Evolutionary conservation across 352 stramenopile species (phyloP).

Genomic region (Phytophthora crassamura): DNA sequence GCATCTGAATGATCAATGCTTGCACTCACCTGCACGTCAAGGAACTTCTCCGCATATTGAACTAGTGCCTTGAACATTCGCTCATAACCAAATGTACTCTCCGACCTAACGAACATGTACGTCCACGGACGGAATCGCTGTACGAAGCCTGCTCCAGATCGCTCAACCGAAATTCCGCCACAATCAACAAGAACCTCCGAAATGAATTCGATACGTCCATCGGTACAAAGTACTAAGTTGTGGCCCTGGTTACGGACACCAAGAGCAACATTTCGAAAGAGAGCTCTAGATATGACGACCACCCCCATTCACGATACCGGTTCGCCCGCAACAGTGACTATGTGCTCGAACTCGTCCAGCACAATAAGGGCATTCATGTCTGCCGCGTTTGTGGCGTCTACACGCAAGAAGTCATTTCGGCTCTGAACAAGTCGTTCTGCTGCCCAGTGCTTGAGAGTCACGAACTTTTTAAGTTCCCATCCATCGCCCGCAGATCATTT

Average conservation of each 20-base stretch:
- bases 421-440: no score
- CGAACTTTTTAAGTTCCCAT: neutral
- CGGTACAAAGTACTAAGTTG: neutral
- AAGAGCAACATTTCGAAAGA: neutral
- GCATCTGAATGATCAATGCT: constrained; percentile 21
- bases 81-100: constrained; percentile 8
- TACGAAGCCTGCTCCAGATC: neutral
- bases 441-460: no score
- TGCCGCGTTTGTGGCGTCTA: neutral
- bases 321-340: neutral
- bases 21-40: constrained; percentile 9
- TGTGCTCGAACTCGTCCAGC: constrained; percentile 1
- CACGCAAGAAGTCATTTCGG: no score
- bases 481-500: neutral
- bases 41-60: constrained; percentile 9
- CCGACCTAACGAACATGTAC: no score
- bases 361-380: neutral
- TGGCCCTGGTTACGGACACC: neutral
- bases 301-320: no score
- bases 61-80: constrained; percentile 1
- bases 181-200: constrained; percentile 3
- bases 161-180: constrained; percentile 1
- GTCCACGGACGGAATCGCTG: constrained; percentile 1
- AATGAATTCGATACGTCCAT: constrained; percentile 1
- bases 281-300: neutral